Evolutionary conservation across 179 eudicot species (phyloP), one percentile per base, ranked within the genome.

Genomic region (Amaranthus tricolor): DNA sequence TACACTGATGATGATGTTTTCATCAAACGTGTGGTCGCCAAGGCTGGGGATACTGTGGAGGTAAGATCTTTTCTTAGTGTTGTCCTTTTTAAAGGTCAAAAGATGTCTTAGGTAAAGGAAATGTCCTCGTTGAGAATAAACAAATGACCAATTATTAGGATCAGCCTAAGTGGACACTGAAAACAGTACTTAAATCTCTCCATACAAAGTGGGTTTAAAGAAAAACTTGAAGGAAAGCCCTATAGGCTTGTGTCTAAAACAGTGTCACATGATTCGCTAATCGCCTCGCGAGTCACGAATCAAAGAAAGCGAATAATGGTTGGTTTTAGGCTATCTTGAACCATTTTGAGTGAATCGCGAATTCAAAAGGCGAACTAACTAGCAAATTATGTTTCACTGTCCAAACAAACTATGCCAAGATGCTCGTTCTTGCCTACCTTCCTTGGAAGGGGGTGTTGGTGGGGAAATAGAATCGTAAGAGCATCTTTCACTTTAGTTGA

Each of bases 31-130:
- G 61, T 94, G 60, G 92, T 94, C 61, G 97, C 98, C 58, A 94
- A 90, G 80, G 96, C 84, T 81, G 98, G 98, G 61, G 98, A 94
- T 77, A 79, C 81, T 72, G 96, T 92, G 12, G 98, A 94, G 97
- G 98, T 92, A 66, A 83, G 84, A 31, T 51, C 57, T 49, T 5
- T 54, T 50, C 67, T 62, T 6, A 69, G 21, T 10, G 12, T 59
- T 51, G 40, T 2, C 8, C 45, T 49, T 48, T 61, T 14, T 11
- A 61, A n/a, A 49, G 43, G 31, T n/a, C 9, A 75, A 43, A 45
- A 49, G 2, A 9, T 69, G 13, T 68, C 10, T 5, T 45, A 11
- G 6, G 5, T 3, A 21, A 5, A 52, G 7, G 21, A 66, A 48
- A 2, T 12, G 7, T 5, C 5, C 5, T 68, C 11, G 9, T 21